Base-by-base conservation (phyloP, 1,284 basidiomycete species). In the Malassezia dermatis region DNA sequence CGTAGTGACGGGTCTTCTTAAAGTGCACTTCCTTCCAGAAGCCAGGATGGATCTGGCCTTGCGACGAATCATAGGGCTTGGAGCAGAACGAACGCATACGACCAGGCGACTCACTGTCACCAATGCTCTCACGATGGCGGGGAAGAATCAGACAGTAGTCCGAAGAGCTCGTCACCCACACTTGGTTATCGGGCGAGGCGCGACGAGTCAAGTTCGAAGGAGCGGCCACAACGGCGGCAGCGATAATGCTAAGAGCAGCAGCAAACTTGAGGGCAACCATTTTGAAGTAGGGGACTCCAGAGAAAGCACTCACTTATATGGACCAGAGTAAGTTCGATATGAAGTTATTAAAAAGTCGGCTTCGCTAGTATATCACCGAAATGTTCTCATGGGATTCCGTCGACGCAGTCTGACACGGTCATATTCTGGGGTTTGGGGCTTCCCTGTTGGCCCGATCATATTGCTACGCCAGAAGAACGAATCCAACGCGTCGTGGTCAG, bases 71-170 rank as follows among this genome's bases (percentile, higher is more conserved):
- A 48, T 50, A 51, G 4, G 48, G 48, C 53, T 50, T 51, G 11
- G 44, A 48, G 35, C 53, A 54, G 48, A 30, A 59, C 15, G 52
- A 55, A 4, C 45, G 23, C 49, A 41, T 60, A 17, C 53, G 48
- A 13, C 58, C 58, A 8, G 53, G 49, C 19, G 37, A 37, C 46
- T 60, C 58, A 15, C 45, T 48, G 50, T 60, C 58, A 37, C 58
- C 58, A 34, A 60, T 56, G 26, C 26, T 48, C 47, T 27, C 7
- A 10, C 30, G 17, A 17, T 31, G 11, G 23, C 48, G 46, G 15
- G 58, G 58, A 28, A 60, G 53, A 30, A 60, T 60, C 26, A 56
- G 31, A 26, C 58, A 60, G 53, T 56, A 49, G 37, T 60, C 58
- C 10, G 50, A 24, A 12, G 44, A 45, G 43, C 44, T 51, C 17